Evolutionary conservation across 495 filamentous ascomycete genomes (phyloP), one percentile per base, ranked within the genome.

Genomic region (Aspergillus haitiensis): DNA sequence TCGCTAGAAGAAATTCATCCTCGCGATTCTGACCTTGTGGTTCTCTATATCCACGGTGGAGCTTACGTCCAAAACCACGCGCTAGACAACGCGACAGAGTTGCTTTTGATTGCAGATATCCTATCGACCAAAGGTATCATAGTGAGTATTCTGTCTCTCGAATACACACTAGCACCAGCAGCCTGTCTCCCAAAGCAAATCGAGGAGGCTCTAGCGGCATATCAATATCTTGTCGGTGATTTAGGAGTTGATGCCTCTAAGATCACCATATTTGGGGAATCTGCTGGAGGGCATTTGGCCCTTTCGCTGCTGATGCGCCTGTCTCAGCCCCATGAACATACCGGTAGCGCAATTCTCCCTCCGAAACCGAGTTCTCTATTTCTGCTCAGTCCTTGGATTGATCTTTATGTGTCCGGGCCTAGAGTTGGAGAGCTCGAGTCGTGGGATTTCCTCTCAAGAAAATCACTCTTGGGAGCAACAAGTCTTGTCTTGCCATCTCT

Each of bases 231-330:
- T 0, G 3, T 52, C n/a, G 11, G 21, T 6, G 44, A 47, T n/a
- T 2, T 16, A 16, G 2, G 18, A 13, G 15, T 52, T 15, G 50
- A 52, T 36, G 11, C 50, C 10, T 35, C 31, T 7, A 52, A 52
- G n/a, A 52, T 52, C n/a, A 10, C n/a, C 6, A 7, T 52, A 0
- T 8, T 52, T 11, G 50, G 50, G 15, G 50, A 52, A 10, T 52
- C 50, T 15, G 50, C 50, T 6, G 50, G 50, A 3, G 50, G 50
- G 2, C 50, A 52, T 52, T 36, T 52, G 12, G 33, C 50, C 7
- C 32, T 52, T 9, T n/a, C 44, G 16, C n/a, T 47, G 10, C 44
- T 47, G 21, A 27, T 27, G 21, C 21, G 21, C 3, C 21, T 27
- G 21, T 27, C 21, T 3, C 21, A 27, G 21, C 21, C 3, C 21